Base-by-base conservation (phyloP, 345 rosid genomes). In the Gossypium raimondii region DNA sequence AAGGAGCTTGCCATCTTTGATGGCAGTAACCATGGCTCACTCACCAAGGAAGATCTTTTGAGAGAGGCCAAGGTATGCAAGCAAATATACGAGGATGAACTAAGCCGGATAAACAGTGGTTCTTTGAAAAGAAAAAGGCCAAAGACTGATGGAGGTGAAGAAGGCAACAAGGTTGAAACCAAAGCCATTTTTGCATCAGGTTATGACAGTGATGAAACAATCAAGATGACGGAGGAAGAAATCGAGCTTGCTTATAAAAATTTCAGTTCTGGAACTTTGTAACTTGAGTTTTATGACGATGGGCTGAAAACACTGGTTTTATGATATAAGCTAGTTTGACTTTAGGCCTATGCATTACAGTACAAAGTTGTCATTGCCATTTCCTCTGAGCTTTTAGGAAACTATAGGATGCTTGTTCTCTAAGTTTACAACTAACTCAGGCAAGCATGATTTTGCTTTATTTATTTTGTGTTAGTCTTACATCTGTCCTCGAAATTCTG, bases 211-310 rank as follows among this genome's bases (percentile, higher is more conserved):
- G 99, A 95, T 2, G 89, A 89, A 81, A 95, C 98, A 17, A 78
- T 93, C 12, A 98, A 89, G 86, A 91, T 95, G 97, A 91, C 97
- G 2, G 96, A 90, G 80, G 97, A 93, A 72, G 98, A 93, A 84
- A 89, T 89, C 44, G 89, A 88, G 29, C 66, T 66, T 55, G 96
- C 96, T 13, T 81, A 78, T 77, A 77, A 76, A 63, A 84, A 73
- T n/a, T 81, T 87, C 66, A 82, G 81, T 68, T 78, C 85, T 10
- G 56, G 71, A 68, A 78, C 68, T 72, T 57, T 69, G 75, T 53
- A 75, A 73, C 55, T 57, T 45, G 59, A 53, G 69, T 47, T 50
- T 16, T 68, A 3, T 16, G 41, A 2, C n/a, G 3, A 3, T 67
- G 72, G 7, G 16, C 44, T 69, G 73, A 27, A 68, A 50, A 29